These are phyloP conservation scores for Rhodofomes roseus DNA, from an alignment of 1,284 basidiomycete genomes.

Conservation along the genomic window DNA sequence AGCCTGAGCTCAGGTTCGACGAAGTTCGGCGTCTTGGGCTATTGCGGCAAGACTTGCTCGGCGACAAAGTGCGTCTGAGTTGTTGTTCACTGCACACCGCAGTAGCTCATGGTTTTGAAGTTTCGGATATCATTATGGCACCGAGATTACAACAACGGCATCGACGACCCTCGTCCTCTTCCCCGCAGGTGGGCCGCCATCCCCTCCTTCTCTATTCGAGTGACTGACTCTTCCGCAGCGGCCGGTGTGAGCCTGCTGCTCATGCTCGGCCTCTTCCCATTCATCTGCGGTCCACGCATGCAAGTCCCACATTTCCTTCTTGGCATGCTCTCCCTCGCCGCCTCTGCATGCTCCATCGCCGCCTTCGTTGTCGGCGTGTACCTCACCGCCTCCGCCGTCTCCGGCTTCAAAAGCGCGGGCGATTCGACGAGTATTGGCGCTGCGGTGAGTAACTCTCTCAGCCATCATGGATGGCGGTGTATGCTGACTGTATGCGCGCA, in stretches of 20 bases:
- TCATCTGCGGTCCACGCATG: not conserved
- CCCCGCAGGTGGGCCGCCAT: not conserved
- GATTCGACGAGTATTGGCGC: not conserved
- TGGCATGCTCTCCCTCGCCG: not conserved
- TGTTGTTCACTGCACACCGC: too few relatives aligned
- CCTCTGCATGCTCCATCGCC: constrained; percentile 2
- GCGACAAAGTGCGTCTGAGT: not conserved
- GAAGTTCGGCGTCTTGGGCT: not conserved
- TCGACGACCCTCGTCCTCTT: not conserved
- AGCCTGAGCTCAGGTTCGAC: not conserved
- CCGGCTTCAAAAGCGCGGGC: not conserved
- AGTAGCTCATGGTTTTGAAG: not conserved
- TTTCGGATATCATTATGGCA: not conserved
- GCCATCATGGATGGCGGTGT: not conserved
- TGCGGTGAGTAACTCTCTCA: not conserved
- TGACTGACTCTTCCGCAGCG: not conserved
- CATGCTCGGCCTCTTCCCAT: not conserved
- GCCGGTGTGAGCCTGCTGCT: not conserved
- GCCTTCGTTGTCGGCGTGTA: not conserved
- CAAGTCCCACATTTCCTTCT: not conserved
- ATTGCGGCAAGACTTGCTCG: not conserved
- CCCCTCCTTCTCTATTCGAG: not conserved
- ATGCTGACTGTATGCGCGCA: not conserved
- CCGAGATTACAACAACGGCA: not conserved
- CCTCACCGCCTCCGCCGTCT: not conserved